A percentile compares a stretch with the other conserved stretches of the same genome.
These are phyloP conservation scores for Glomus cerebriforme DNA, from an alignment of 192 early-diverging fungal genomes.

Conservation along the genomic window DNA sequence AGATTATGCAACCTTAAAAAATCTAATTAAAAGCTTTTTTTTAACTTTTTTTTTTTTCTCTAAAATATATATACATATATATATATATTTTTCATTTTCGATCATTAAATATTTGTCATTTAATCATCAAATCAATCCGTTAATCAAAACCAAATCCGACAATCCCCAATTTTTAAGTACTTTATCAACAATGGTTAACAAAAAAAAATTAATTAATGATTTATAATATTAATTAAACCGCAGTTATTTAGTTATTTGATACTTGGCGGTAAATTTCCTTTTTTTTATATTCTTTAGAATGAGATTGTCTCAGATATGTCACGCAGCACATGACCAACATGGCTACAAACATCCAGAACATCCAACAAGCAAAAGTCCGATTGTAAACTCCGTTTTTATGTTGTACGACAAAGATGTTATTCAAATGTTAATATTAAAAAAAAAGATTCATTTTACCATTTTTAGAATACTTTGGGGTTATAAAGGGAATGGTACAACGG, in stretches of 20 bases:
- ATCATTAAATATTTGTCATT: too few relatives aligned
- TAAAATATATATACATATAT: too few relatives aligned
- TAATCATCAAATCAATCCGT: too few relatives aligned
- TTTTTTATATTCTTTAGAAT: background rate
- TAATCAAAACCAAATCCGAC: too few relatives aligned
- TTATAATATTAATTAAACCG: too few relatives aligned
- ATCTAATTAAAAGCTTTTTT: background rate
- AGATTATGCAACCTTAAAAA: background rate
- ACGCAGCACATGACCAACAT: background rate
- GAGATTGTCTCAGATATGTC: background rate
- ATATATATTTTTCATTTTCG: too few relatives aligned
- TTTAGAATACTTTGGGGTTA: background rate
- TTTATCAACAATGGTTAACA: too few relatives aligned
- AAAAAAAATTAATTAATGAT: too few relatives aligned
- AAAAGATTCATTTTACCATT: background rate
- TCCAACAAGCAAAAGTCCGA: background rate
- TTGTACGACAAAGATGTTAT: background rate
- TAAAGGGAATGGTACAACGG: background rate
- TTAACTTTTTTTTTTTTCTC: background rate
- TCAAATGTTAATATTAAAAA: background rate
- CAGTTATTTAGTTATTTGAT: too few relatives aligned
- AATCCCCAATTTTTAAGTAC: too few relatives aligned
- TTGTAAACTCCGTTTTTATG: background rate
- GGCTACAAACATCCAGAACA: too few relatives aligned
- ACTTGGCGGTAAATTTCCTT: too few relatives aligned